A percentile compares a stretch with the other conserved stretches of the same genome.
Evolutionary conservation across 2,329 filamentous ascomycete species (phyloP).

Genomic region (Arthroderma sp.): DNA sequence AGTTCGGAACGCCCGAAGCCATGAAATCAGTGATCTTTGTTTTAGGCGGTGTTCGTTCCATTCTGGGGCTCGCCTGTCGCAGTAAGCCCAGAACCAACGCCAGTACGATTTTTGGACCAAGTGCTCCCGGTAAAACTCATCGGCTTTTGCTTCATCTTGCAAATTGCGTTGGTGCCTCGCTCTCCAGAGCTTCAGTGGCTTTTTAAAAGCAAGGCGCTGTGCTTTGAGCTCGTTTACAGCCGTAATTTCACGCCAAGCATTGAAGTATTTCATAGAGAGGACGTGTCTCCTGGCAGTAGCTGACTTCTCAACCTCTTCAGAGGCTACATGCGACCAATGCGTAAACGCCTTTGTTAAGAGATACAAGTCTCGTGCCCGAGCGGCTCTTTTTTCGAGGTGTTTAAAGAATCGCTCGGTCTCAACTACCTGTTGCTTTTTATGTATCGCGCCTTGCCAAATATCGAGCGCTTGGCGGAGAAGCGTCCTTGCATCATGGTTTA

Average conservation of each 20-base stretch:
- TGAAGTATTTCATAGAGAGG: constrained; percentile 54
- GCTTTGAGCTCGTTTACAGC: constrained; percentile 44
- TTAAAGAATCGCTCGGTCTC: constrained; percentile 40
- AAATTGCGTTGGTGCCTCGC: constrained; percentile 26
- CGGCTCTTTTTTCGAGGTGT: constrained; percentile 46
- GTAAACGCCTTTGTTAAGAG: constrained; percentile 51
- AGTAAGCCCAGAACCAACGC: constrained; percentile 34
- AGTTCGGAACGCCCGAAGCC: constrained; percentile 27
- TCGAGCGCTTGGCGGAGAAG: constrained; percentile 42
- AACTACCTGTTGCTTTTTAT: constrained; percentile 27
- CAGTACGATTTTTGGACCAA: constrained; percentile 24
- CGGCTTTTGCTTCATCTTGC: constrained; percentile 22
- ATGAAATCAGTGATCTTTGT: constrained; percentile 27
- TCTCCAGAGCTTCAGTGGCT: constrained; percentile 43
- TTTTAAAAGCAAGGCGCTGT: constrained; percentile 39
- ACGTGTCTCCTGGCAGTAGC: constrained; percentile 57
- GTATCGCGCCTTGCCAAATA: constrained; percentile 33
- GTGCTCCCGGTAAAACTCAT: constrained; percentile 18
- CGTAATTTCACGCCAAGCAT: constrained; percentile 55
- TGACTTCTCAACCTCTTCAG: constrained; percentile 52
- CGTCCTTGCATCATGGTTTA: constrained; percentile 36
- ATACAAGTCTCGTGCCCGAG: constrained; percentile 51
- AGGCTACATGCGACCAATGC: constrained; percentile 55
- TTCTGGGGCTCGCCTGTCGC: constrained; percentile 30
- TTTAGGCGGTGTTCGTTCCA: constrained; percentile 31